Conservation (phyloP, 2,329 filamentous ascomycete genomes). For the Fusarium armeniacum region DNA sequence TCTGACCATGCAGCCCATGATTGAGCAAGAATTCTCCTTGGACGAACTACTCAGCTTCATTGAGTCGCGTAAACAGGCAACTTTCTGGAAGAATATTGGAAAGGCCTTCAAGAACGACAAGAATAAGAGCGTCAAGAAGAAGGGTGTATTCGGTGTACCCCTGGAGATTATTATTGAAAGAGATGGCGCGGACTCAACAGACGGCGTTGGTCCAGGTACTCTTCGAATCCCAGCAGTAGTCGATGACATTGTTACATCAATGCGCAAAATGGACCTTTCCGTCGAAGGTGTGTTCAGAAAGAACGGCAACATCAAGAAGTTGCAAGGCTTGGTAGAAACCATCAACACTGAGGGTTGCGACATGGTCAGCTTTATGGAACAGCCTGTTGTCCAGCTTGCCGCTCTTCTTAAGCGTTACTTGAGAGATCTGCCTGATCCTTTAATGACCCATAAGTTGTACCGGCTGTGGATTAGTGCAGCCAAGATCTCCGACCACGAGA, state of each 20-base stretch:
- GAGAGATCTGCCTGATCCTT: constrained; percentile 91
- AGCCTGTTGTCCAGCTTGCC: constrained; percentile 93
- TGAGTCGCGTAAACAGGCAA: constrained; percentile 88
- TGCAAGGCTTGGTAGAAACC: constrained; percentile 86
- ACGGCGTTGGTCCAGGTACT: constrained; percentile 92
- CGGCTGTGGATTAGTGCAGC: constrained; percentile 90
- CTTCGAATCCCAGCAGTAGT: constrained; percentile 92
- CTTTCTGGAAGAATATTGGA: constrained; percentile 98
- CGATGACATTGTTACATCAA: constrained; percentile 93
- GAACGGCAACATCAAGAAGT: constrained; percentile 96
- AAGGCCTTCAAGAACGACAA: constrained; percentile 94
- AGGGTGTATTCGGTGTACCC: constrained; percentile 91
- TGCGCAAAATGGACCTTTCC: constrained; percentile 99
- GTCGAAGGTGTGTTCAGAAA: constrained; percentile 99
- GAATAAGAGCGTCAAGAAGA: constrained; percentile 84
- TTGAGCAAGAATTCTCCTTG: constrained; percentile 91
- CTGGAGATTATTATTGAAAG: constrained; percentile 91
- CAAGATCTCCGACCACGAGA: constrained; percentile 85
- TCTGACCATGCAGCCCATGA: constrained; percentile 91
- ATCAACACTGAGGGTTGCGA: constrained; percentile 91
- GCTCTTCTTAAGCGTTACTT: constrained; percentile 96
- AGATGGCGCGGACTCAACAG: constrained; percentile 96
- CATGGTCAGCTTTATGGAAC: constrained; percentile 85
- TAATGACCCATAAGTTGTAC: constrained; percentile 96
- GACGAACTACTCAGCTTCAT: constrained; percentile 94